A percentile compares a stretch with the other conserved stretches of the same genome.
These are phyloP conservation scores for Backusella parvicylindrica DNA, from an alignment of 192 early-diverging fungal species.

Conservation along the genomic window DNA sequence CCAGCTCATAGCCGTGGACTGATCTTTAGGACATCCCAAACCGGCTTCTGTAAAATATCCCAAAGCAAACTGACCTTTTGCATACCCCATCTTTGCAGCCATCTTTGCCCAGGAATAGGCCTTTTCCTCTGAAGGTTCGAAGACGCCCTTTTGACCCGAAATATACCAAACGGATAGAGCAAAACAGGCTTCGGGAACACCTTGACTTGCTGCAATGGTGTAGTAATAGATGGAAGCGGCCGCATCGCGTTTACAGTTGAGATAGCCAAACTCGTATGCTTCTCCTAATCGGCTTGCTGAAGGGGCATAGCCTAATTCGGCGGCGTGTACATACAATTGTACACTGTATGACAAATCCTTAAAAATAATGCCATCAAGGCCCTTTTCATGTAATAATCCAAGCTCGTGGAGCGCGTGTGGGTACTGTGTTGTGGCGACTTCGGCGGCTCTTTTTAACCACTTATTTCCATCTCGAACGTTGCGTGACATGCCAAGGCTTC, in stretches of 20 bases:
- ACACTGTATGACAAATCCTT: constrained; percentile 6
- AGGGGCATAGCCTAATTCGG: constrained; percentile 10
- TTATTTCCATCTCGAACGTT: constrained; percentile 58
- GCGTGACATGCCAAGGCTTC: constrained; percentile 48
- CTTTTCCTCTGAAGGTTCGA: constrained; percentile 6
- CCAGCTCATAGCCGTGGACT: not conserved
- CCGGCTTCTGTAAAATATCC: not conserved
- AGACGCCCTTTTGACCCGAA: not conserved
- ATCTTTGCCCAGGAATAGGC: constrained; percentile 47
- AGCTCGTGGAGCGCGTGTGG: constrained; percentile 60
- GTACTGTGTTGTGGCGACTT: constrained; percentile 52
- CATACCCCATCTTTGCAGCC: not conserved
- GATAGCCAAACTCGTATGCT: constrained; percentile 3
- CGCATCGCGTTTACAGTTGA: not conserved
- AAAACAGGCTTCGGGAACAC: constrained; percentile 12
- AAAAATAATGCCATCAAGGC: constrained; percentile 7
- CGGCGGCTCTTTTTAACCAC: constrained; percentile 56
- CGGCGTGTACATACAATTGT: not conserved
- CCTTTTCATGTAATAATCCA: constrained; percentile 8
- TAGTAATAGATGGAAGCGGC: constrained; percentile 7
- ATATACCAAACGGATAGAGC: constrained; percentile 15
- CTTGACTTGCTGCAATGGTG: not conserved
- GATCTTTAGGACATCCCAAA: not conserved
- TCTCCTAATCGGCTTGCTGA: constrained; percentile 10
- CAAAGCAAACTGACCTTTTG: not conserved